Percentiles rank a stretch among this genome's conserved stretches.
Evolutionary conservation across 2,329 filamentous ascomycete genomes (phyloP).

Genomic region (Paraconiothyrium sp.): DNA sequence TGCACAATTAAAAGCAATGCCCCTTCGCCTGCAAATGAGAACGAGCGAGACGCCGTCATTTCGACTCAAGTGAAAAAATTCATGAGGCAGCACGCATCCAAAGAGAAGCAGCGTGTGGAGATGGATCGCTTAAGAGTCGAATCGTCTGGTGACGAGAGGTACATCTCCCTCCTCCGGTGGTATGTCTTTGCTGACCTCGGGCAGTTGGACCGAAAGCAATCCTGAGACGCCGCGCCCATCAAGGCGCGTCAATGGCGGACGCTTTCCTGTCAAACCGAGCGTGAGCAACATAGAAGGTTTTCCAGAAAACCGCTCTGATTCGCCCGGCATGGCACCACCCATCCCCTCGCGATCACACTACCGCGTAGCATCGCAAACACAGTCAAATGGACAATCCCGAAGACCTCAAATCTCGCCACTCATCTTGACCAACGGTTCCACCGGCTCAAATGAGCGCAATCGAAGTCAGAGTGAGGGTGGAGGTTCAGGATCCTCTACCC

Average conservation of each 20-base stretch:
- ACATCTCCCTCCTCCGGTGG: neutral
- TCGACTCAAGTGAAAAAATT: constrained; percentile 69
- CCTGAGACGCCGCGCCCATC: constrained; percentile 79
- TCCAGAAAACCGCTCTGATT: constrained; percentile 68
- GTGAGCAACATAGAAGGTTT: constrained; percentile 69
- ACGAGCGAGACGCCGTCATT: constrained; percentile 68
- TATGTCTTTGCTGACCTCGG: constrained; percentile 21
- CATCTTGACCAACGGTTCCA: constrained; percentile 70
- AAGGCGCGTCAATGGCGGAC: constrained; percentile 62
- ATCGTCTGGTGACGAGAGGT: constrained; percentile 55
- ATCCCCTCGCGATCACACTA: constrained; percentile 85
- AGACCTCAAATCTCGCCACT: constrained; percentile 78
- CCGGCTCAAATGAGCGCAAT: constrained; percentile 71
- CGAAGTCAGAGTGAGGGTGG: constrained; percentile 71
- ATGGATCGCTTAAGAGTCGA: constrained; percentile 52
- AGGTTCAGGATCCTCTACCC: constrained; percentile 53
- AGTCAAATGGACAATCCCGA: constrained; percentile 62
- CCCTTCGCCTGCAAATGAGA: constrained; percentile 62
- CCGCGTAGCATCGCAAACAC: constrained; percentile 70
- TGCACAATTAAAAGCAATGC: constrained; percentile 53
- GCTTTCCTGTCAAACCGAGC: constrained; percentile 75
- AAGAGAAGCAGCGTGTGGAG: constrained; percentile 44
- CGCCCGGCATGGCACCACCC: constrained; percentile 74
- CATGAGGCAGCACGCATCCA: constrained; percentile 57
- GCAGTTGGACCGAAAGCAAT: constrained; percentile 71